Conservation (phyloP, 208 protist species). For the Leishmania arabica region DNA sequence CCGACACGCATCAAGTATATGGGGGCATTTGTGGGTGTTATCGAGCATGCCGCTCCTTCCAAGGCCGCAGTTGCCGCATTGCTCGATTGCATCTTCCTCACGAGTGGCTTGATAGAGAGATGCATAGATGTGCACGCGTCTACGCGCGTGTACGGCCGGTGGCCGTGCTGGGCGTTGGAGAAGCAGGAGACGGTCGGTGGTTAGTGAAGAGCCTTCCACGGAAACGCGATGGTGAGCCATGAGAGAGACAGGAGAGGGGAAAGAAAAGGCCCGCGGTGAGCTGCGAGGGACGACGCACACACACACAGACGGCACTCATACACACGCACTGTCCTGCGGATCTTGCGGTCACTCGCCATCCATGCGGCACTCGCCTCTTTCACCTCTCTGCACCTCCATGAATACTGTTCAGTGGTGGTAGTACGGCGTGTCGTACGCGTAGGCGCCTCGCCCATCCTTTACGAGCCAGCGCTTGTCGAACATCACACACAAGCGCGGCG, state of each 20-base stretch:
- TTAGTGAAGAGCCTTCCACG: neutral
- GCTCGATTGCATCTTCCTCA: no score
- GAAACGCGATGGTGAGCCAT: neutral
- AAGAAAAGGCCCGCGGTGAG: neutral
- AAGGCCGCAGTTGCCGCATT: neutral
- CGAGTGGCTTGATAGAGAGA: neutral
- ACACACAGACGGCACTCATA: neutral
- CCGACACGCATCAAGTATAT: neutral
- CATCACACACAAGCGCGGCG: neutral
- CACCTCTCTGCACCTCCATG: neutral
- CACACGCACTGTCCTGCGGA: neutral
- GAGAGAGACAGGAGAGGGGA: neutral
- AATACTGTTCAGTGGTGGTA: slow-evolving; percentile 25
- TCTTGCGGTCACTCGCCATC: neutral
- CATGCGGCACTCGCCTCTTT: neutral
- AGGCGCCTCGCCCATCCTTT: slow-evolving; percentile 12
- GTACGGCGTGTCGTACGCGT: slow-evolving; percentile 26
- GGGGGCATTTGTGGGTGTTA: neutral
- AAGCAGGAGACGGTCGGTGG: neutral
- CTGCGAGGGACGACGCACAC: neutral
- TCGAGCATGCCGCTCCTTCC: neutral
- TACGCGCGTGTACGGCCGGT: neutral
- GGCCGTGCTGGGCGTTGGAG: neutral
- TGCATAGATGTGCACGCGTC: neutral
- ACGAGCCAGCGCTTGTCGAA: slow-evolving; percentile 31